phyloP scores from a whole-genome alignment of 2,329 filamentous ascomycete genomes.

The Scytalidium sp. region DNA sequence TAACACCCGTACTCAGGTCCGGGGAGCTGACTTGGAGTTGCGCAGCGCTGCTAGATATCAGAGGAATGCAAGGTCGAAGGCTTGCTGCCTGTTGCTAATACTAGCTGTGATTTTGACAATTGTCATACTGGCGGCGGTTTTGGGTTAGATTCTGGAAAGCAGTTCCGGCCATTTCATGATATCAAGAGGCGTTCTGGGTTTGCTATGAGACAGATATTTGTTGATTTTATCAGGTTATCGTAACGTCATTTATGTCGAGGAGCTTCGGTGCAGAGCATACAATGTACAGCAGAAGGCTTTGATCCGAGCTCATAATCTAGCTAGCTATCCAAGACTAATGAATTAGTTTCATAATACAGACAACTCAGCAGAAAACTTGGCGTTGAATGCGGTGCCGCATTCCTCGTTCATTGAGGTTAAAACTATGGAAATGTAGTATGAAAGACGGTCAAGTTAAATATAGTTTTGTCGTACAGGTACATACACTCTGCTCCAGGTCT shows the following conservation, averaged over 20 bases:
- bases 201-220: not conserved
- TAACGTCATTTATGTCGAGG: not conserved
- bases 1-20: constrained; percentile 75
- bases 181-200: not conserved
- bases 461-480: not conserved
- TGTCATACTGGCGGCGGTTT: constrained; percentile 79
- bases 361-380: no score
- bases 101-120: constrained; percentile 86
- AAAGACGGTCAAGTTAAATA: not conserved
- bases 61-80: constrained; percentile 91
- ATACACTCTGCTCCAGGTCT: no score
- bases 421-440: no score
- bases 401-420: no score
- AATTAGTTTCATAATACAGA: no score
- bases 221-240: not conserved
- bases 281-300: no score
- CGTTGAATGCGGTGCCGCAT: no score
- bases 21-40: constrained; percentile 82
- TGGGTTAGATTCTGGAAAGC: constrained; percentile 51
- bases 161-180: not conserved
- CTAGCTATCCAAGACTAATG: not conserved
- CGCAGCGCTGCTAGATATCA: constrained; percentile 86
- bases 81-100: constrained; percentile 87
- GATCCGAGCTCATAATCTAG: not conserved
- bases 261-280: not conserved